Conservation (phyloP, 1,284 basidiomycete genomes). For the Neotropicomus parvogracilis region DNA sequence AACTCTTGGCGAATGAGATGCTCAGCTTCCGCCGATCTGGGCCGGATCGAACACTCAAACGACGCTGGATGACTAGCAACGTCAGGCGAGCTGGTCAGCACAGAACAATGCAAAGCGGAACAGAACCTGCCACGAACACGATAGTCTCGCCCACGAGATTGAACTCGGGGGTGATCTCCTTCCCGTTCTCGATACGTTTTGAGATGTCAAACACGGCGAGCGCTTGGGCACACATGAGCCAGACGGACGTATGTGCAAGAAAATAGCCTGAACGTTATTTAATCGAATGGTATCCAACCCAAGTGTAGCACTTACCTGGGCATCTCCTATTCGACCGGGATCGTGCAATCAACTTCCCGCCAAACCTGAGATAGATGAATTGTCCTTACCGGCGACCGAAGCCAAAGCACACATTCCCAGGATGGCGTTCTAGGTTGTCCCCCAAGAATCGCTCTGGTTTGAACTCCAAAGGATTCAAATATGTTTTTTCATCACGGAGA, state of each 20-base stretch:
- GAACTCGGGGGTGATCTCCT: constrained; percentile 46
- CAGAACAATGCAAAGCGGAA: neutral
- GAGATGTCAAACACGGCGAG: constrained; percentile 47
- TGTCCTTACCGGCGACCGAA: constrained; percentile 21
- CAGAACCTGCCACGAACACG: too few species aligned
- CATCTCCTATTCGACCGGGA: constrained; percentile 6
- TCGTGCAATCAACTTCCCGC: neutral
- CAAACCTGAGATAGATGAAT: neutral
- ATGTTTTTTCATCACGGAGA: constrained; percentile 14
- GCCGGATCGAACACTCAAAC: constrained; percentile 56
- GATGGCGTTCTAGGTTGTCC: constrained; percentile 17
- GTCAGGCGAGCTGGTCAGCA: constrained; percentile 4
- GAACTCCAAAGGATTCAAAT: constrained; percentile 22
- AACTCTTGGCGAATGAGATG: constrained; percentile 51
- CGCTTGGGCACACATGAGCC: constrained; percentile 51
- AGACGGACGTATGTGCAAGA: constrained; percentile 57
- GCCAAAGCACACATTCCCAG: constrained; percentile 17
- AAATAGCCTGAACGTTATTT: constrained; percentile 15
- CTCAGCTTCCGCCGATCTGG: constrained; percentile 52
- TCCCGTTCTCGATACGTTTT: constrained; percentile 31
- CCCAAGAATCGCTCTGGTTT: constrained; percentile 28
- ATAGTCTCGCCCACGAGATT: constrained; percentile 47
- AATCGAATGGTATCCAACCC: neutral
- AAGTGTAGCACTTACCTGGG: constrained; percentile 9
- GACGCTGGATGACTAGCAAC: constrained; percentile 52